phyloP scores from a whole-genome alignment of 1,284 basidiomycete species.

The Irpex sp. region DNA sequence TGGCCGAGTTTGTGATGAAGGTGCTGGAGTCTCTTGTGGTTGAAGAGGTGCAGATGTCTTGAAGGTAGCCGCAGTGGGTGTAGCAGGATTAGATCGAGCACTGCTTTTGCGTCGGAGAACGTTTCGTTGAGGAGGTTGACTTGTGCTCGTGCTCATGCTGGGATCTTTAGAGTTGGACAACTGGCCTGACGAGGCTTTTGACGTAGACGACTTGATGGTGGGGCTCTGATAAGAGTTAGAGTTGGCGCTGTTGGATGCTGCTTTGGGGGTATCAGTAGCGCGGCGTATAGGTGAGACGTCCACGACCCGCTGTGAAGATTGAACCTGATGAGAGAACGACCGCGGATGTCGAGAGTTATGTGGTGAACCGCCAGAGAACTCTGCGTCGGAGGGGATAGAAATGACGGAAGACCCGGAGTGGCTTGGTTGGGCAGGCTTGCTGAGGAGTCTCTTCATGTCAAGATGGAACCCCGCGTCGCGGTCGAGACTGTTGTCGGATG shows the following conservation, averaged over 20 bases:
- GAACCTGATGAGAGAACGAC: conserved; percentile 8
- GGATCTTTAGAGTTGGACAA: conserved; percentile 1
- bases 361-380: conserved; percentile 13
- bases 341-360: conserved; percentile 11
- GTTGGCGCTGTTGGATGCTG: not conserved
- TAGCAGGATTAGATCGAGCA: conserved; percentile 26
- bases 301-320: conserved; percentile 8
- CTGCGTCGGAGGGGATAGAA: conserved; percentile 32
- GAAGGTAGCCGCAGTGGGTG: conserved; percentile 18
- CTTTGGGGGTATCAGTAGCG: not conserved
- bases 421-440: conserved; percentile 32
- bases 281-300: conserved; percentile 1
- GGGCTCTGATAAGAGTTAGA: not conserved
- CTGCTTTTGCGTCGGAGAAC: conserved; percentile 44
- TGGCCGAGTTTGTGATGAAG: not conserved
- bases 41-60: conserved; percentile 3
- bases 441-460: conserved; percentile 36
- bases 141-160: conserved; percentile 18
- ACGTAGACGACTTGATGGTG: conserved; percentile 4
- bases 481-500: conserved; percentile 23
- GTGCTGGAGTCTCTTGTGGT: conserved; percentile 13
- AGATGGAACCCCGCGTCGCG: conserved; percentile 28
- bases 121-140: conserved; percentile 30
- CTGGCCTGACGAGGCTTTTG: conserved; percentile 1
- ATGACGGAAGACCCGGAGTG: conserved; percentile 26